phyloP scores from a whole-genome alignment of 2,329 filamentous ascomycete genomes.

The Lachnellula arida region DNA sequence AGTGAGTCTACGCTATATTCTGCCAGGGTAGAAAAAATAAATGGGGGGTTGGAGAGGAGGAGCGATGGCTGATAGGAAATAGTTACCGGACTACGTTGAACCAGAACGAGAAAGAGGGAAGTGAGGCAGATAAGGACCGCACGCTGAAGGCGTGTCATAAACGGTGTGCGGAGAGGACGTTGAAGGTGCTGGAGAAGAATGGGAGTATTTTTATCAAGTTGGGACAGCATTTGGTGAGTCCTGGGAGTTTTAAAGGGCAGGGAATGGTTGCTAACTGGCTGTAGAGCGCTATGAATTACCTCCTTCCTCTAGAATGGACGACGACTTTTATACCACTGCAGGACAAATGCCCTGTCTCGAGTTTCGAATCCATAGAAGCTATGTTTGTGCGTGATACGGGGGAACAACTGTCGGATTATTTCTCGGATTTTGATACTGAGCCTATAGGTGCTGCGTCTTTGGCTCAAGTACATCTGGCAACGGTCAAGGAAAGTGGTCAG shows the following conservation, averaged over 20 bases:
- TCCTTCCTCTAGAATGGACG: conserved; percentile 88
- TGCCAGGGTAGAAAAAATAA: not conserved
- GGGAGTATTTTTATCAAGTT: conserved; percentile 98
- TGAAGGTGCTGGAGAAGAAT: conserved; percentile 87
- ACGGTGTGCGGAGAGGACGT: conserved; percentile 82
- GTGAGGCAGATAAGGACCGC: conserved; percentile 60
- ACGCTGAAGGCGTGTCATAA: conserved; percentile 81
- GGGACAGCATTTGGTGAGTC: conserved; percentile 76
- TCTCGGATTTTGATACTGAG: conserved; percentile 72
- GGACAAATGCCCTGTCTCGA: conserved; percentile 91
- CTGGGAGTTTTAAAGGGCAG: conserved; percentile 11
- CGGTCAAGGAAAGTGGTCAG: conserved; percentile 73
- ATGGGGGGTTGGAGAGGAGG: not conserved
- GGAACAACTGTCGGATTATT: conserved; percentile 71
- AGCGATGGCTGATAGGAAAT: not conserved
- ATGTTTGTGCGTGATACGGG: conserved; percentile 88
- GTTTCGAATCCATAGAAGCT: conserved; percentile 75
- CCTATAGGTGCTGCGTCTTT: conserved; percentile 92
- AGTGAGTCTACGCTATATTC: conserved; percentile 50
- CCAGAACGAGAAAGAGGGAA: conserved; percentile 54
- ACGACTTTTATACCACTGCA: conserved; percentile 93
- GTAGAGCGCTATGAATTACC: conserved; percentile 88
- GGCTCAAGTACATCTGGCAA: conserved; percentile 89
- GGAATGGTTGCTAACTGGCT: conserved; percentile 20
- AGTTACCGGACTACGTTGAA: conserved; percentile 89